A percentile compares a stretch with the other conserved stretches of the same genome.
Evolutionary conservation across 495 filamentous ascomycete species (phyloP).

Genomic region (Delitschia confertaspora): DNA sequence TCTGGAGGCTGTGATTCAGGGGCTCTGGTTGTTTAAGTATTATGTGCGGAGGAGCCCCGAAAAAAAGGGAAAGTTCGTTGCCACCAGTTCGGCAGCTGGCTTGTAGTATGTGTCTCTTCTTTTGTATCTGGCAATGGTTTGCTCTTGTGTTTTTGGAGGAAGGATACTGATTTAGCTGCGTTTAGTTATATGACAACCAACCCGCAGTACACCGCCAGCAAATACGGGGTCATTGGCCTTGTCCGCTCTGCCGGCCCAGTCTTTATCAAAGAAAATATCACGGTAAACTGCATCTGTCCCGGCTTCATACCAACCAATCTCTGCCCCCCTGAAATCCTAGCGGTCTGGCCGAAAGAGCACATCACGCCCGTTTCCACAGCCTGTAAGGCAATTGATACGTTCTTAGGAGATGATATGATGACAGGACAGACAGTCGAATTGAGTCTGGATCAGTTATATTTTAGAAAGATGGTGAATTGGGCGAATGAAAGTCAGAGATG

Average conservation of each 20-base stretch:
- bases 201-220: constrained; percentile 35
- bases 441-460: constrained; percentile 26
- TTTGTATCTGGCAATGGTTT: constrained; percentile 1
- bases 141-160: constrained; percentile 14
- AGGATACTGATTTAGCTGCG: constrained; percentile 28
- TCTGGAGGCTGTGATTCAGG: constrained; percentile 37
- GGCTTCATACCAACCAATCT: constrained; percentile 35
- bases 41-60: constrained; percentile 32
- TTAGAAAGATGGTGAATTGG: constrained; percentile 26
- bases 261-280: constrained; percentile 33
- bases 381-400: constrained; percentile 30
- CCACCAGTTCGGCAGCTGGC: constrained; percentile 15
- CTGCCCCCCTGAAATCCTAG: constrained; percentile 33
- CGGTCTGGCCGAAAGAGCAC: constrained; percentile 35
- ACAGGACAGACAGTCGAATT: constrained; percentile 30
- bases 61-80: constrained; percentile 22
- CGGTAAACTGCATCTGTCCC: constrained; percentile 37
- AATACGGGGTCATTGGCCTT: constrained; percentile 36
- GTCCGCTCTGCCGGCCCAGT: constrained; percentile 28
- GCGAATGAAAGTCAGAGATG: constrained; percentile 24
- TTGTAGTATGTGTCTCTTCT: constrained; percentile 11
- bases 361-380: constrained; percentile 38
- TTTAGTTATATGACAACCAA: constrained; percentile 24
- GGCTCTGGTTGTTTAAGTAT: constrained; percentile 39
- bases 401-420: constrained; percentile 26